Percentiles rank a stretch among this genome's conserved stretches.
Evolutionary conservation across 2,329 filamentous ascomycete species (phyloP).

Genomic region (Colletotrichum sp.): DNA sequence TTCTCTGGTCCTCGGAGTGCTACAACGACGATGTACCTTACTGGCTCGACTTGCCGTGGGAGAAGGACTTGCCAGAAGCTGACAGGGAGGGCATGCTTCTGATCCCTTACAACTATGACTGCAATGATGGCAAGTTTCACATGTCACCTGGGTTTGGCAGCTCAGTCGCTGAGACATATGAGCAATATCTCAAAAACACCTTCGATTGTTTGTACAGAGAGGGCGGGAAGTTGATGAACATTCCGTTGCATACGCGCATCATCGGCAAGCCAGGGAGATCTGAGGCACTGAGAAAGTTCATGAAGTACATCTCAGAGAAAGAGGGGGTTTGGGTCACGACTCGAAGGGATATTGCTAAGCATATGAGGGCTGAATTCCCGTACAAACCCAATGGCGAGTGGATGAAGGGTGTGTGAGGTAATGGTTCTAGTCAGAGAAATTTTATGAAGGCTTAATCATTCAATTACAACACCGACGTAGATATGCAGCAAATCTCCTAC

Average conservation of each 20-base stretch:
- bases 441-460: background rate
- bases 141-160: conserved; percentile 46
- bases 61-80: conserved; percentile 28
- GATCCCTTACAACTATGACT: conserved; percentile 42
- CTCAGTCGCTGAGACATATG: conserved; percentile 40
- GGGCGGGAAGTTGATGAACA: conserved; percentile 47
- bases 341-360: conserved; percentile 44
- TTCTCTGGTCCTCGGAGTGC: conserved; percentile 32
- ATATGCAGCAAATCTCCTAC: background rate
- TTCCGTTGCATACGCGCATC: conserved; percentile 43
- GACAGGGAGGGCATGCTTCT: conserved; percentile 42
- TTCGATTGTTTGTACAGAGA: conserved; percentile 45
- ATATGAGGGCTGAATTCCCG: conserved; percentile 32
- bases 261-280: conserved; percentile 43
- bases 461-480: background rate
- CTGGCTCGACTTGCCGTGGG: conserved; percentile 32
- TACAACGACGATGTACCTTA: conserved; percentile 34
- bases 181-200: conserved; percentile 44
- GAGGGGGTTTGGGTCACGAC: conserved; percentile 49
- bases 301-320: conserved; percentile 41
- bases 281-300: conserved; percentile 43
- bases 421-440: background rate
- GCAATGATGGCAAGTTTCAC: conserved; percentile 48
- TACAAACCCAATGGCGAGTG: conserved; percentile 24
- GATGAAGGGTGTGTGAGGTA: background rate